These are phyloP conservation scores for Huntiella decipiens DNA, from an alignment of 2,329 filamentous ascomycete genomes.

Conservation along the genomic window DNA sequence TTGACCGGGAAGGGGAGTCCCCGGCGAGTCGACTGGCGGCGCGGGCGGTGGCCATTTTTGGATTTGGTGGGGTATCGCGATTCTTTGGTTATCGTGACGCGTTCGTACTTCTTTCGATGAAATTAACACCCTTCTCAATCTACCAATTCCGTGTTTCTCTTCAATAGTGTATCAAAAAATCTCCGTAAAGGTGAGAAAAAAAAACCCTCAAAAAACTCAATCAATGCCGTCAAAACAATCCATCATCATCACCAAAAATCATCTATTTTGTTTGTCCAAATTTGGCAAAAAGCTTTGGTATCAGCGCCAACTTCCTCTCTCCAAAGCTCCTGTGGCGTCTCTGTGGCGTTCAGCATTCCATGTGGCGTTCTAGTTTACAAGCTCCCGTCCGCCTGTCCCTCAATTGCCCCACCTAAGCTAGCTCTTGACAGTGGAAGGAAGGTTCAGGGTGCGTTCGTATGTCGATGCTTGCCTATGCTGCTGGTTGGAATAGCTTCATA, in stretches of 20 bases:
- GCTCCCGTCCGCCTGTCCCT: not conserved
- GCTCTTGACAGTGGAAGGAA: not conserved
- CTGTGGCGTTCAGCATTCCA: not conserved
- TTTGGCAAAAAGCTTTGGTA: not conserved
- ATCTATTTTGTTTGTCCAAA: not conserved
- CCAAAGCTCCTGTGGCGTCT: slow-evolving; percentile 1
- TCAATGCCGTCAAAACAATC: not conserved
- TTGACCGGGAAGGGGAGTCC: slow-evolving; percentile 7
- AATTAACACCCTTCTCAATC: too few species aligned
- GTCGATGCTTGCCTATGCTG: slow-evolving; percentile 7
- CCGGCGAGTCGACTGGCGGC: slow-evolving; percentile 10
- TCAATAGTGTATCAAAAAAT: too few species aligned
- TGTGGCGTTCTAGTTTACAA: not conserved
- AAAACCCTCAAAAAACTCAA: not conserved
- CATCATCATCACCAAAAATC: not conserved
- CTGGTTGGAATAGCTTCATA: not conserved
- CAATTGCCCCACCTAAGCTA: slow-evolving; percentile 6
- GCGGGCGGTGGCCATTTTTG: slow-evolving; percentile 11
- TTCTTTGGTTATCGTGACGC: not conserved
- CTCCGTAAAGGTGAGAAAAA: not conserved
- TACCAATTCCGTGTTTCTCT: too few species aligned
- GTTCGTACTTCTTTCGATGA: not conserved
- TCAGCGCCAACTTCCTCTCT: not conserved
- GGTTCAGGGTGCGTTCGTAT: slow-evolving; percentile 5
- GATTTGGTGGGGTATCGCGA: not conserved